These are phyloP conservation scores for Neofusicoccum ribis DNA, from an alignment of 2,329 filamentous ascomycete species.

Conservation along the genomic window DNA sequence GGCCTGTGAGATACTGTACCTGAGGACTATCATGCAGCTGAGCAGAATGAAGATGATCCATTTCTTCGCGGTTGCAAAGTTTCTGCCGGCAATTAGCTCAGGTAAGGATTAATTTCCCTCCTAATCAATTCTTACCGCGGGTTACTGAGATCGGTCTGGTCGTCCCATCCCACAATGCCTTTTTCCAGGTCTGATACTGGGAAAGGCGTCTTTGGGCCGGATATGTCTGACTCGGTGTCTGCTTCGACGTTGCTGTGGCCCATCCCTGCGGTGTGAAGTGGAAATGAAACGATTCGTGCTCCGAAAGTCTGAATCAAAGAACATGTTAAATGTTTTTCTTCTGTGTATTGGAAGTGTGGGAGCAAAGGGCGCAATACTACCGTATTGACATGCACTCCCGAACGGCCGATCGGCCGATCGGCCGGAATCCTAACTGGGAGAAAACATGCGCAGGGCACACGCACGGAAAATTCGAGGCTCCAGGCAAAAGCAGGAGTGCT, in stretches of 20 bases:
- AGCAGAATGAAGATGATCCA: slow-evolving; percentile 32
- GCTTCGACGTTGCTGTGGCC: background rate
- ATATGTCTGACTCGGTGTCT: slow-evolving; percentile 20
- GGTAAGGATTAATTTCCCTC: no score
- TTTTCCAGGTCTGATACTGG: slow-evolving; percentile 35
- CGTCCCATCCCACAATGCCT: slow-evolving; percentile 38
- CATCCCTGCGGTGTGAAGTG: background rate
- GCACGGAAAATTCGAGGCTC: no score
- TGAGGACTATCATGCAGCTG: slow-evolving; percentile 34
- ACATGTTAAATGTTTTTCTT: no score
- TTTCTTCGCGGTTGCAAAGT: slow-evolving; percentile 31
- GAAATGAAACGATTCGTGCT: background rate
- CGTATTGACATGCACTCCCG: background rate
- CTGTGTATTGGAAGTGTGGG: background rate
- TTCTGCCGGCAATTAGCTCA: slow-evolving; percentile 23
- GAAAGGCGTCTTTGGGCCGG: slow-evolving; percentile 28
- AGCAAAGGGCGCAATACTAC: background rate
- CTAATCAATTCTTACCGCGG: slow-evolving; percentile 24
- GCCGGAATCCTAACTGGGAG: background rate
- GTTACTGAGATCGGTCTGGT: slow-evolving; percentile 34
- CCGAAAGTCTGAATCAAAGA: no score
- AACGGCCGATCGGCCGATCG: slow-evolving; percentile 12
- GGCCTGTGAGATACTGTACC: background rate
- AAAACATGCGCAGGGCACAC: no score
- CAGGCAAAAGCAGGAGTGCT: no score